phyloP scores from a whole-genome alignment of 495 filamentous ascomycete genomes.

The Pseudevernia furfuracea region DNA sequence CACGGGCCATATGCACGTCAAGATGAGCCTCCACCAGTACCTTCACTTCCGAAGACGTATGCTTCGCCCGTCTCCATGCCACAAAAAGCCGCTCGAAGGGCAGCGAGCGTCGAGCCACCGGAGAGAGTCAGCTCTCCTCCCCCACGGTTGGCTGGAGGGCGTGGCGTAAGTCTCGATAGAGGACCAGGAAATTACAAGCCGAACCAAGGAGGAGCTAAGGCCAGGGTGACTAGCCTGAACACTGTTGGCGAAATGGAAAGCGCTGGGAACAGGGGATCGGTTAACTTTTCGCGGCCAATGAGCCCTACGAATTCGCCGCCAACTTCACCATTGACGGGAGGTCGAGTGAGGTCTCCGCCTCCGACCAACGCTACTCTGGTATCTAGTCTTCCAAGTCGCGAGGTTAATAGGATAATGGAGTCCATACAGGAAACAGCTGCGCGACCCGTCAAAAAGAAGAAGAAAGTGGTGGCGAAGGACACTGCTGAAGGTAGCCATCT shows the following conservation, averaged over 20 bases:
- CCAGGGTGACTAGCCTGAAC: conserved; percentile 16
- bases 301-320: conserved; percentile 41
- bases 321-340: conserved; percentile 23
- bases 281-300: conserved; percentile 84
- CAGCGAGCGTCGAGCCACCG: conserved; percentile 48
- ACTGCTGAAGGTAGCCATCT: conserved; percentile 41
- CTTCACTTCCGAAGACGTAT: conserved; percentile 53
- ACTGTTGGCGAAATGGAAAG: conserved; percentile 14
- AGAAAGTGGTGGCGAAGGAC: conserved; percentile 35
- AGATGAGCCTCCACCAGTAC: conserved; percentile 62
- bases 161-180: conserved; percentile 43
- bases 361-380: conserved; percentile 20
- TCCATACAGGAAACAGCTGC: conserved; percentile 41
- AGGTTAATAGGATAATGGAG: conserved; percentile 32
- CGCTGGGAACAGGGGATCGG: conserved; percentile 55
- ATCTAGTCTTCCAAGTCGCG: conserved; percentile 25
- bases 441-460: conserved; percentile 48
- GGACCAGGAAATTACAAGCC: conserved; percentile 23
- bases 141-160: conserved; percentile 33
- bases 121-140: conserved; percentile 44
- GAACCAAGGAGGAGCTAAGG: conserved; percentile 16
- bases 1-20: conserved; percentile 30
- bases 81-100: conserved; percentile 35
- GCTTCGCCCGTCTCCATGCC: conserved; percentile 24
- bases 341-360: conserved; percentile 35